These are phyloP conservation scores for Candida gigantensis DNA, from an alignment of 1,139 yeast species.

Conservation along the genomic window DNA sequence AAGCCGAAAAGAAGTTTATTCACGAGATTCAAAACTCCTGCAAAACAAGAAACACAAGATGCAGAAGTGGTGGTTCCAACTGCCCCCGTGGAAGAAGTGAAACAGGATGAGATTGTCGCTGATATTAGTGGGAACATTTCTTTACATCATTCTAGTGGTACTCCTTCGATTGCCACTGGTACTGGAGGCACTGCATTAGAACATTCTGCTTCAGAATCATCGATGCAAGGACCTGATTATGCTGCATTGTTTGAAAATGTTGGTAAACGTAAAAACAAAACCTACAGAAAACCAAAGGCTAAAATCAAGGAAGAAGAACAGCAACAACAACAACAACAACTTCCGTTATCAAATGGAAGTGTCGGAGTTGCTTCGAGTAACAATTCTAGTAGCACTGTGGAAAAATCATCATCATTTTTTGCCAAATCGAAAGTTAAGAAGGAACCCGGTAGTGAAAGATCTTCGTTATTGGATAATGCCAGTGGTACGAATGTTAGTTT, in stretches of 20 bases:
- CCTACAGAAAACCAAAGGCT: conserved; percentile 22
- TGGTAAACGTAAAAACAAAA: conserved; percentile 38
- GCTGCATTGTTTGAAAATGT: conserved; percentile 49
- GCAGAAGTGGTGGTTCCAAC: conserved; percentile 6
- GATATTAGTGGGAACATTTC: conserved; percentile 14
- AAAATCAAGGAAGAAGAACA: conserved; percentile 19
- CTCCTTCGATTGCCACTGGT: conserved; percentile 26
- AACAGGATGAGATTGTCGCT: conserved; percentile 15
- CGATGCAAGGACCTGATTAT: conserved; percentile 39
- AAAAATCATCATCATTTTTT: conserved; percentile 17
- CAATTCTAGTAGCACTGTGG: conserved; percentile 17
- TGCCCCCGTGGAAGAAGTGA: conserved; percentile 5
- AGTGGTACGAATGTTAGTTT: conserved; percentile 17
- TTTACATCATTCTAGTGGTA: conserved; percentile 23
- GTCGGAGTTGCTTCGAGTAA: conserved; percentile 9
- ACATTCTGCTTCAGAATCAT: conserved; percentile 17
- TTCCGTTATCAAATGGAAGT: conserved; percentile 3
- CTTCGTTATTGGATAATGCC: conserved; percentile 14
- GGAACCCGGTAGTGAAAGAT: conserved; percentile 12
- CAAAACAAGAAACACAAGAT: conserved; percentile 10
- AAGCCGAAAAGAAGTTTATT: conserved; percentile 41
- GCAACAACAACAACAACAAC: conserved; percentile 10
- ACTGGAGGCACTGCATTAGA: conserved; percentile 11
- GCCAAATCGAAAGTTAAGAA: conserved; percentile 8
- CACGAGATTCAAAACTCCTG: conserved; percentile 42